phyloP scores from a whole-genome alignment of 1,284 basidiomycete genomes.

The Tilletia setariae region DNA sequence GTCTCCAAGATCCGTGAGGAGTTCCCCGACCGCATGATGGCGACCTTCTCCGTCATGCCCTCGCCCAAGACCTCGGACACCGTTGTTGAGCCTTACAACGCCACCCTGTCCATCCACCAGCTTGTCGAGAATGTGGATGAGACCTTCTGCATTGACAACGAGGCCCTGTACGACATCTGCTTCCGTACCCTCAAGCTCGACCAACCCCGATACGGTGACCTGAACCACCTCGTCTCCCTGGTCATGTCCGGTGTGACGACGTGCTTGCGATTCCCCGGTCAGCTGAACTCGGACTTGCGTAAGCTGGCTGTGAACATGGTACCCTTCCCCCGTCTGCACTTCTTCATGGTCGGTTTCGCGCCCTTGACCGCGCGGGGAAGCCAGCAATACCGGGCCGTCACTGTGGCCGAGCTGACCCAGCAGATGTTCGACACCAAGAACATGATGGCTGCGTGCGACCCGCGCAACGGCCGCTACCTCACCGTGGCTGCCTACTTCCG shows the following conservation, averaged over 20 bases:
- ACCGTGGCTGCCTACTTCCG: slow-evolving; percentile 95
- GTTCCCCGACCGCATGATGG: slow-evolving; percentile 72
- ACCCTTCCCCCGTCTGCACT: slow-evolving; percentile 96
- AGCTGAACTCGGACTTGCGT: slow-evolving; percentile 87
- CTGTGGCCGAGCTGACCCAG: slow-evolving; percentile 90
- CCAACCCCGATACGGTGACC: slow-evolving; percentile 45
- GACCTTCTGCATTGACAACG: slow-evolving; percentile 88
- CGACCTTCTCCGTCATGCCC: slow-evolving; percentile 86
- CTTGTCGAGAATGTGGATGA: slow-evolving; percentile 83
- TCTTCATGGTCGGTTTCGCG: slow-evolving; percentile 98
- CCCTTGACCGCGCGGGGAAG: slow-evolving; percentile 89
- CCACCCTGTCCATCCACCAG: slow-evolving; percentile 83
- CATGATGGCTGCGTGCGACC: slow-evolving; percentile 78
- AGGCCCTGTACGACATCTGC: slow-evolving; percentile 86
- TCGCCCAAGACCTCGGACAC: slow-evolving; percentile 94
- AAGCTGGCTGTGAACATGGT: slow-evolving; percentile 91
- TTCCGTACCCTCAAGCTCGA: slow-evolving; percentile 68
- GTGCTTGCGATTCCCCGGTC: slow-evolving; percentile 86
- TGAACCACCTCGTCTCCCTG: slow-evolving; percentile 67
- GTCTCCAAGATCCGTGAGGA: slow-evolving; percentile 52
- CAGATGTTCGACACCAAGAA: slow-evolving; percentile 96
- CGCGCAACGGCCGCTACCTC: slow-evolving; percentile 78
- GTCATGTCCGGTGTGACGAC: slow-evolving; percentile 89
- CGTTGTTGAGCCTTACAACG: slow-evolving; percentile 92
- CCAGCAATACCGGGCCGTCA: slow-evolving; percentile 85